Conservation (phyloP, 108 stramenopile genomes). For the Cyclostephanos invisitatus region DNA sequence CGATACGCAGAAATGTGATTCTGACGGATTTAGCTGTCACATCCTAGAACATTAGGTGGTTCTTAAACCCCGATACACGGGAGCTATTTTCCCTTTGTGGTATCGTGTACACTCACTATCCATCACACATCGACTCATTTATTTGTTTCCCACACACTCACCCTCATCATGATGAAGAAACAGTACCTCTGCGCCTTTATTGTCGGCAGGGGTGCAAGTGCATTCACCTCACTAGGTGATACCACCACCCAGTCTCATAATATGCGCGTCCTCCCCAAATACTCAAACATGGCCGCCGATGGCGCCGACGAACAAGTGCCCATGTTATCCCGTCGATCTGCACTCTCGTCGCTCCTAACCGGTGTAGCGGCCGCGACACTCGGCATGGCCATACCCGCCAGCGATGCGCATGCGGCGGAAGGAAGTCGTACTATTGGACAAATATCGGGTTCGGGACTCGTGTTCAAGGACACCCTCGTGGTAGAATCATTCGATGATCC, state of each 20-base stretch:
- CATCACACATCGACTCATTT: no score
- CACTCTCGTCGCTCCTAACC: conserved; percentile 31
- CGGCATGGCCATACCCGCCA: conserved; percentile 3
- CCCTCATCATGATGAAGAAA: neutral
- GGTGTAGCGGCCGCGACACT: conserved; percentile 5
- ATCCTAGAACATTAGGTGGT: no score
- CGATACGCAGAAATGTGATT: no score
- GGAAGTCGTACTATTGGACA: conserved; percentile 60
- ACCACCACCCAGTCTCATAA: neutral
- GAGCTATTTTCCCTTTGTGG: no score
- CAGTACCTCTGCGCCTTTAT: conserved; percentile 1
- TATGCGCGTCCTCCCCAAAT: neutral
- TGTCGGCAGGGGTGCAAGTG: neutral
- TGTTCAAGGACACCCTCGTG: conserved; percentile 87
- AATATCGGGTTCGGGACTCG: conserved; percentile 78
- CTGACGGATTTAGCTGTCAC: no score
- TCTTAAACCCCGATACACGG: no score
- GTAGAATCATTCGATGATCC: conserved; percentile 88
- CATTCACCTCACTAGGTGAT: conserved; percentile 4
- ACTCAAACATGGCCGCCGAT: conserved; percentile 1
- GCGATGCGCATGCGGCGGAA: conserved; percentile 49
- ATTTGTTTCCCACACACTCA: no score
- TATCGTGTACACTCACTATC: no score
- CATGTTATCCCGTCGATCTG: conserved; percentile 28
- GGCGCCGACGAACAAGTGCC: neutral